Percentiles rank a stretch among this genome's conserved stretches.
Conservation (phyloP, 371 early-diverging fungal species). For the Mucor mucedo region DNA sequence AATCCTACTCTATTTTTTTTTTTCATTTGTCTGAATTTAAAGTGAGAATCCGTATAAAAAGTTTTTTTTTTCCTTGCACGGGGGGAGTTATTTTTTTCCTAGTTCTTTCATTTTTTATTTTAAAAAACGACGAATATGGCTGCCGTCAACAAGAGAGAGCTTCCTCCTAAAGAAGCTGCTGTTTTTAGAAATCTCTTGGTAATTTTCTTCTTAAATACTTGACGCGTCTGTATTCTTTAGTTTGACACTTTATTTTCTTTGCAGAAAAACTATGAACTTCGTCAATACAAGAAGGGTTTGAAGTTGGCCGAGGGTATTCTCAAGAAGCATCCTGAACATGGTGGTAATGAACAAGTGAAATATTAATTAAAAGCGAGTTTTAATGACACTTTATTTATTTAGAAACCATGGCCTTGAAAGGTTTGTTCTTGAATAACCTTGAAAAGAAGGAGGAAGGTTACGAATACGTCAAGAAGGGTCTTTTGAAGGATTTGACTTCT, state of each 20-base stretch:
- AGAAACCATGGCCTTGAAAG: constrained; percentile 96
- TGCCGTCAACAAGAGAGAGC: constrained; percentile 27
- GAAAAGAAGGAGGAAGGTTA: constrained; percentile 93
- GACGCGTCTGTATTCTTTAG: background rate
- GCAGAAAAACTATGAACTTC: constrained; percentile 91
- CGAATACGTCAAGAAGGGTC: constrained; percentile 86
- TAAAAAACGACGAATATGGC: constrained; percentile 6
- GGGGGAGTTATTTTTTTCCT: constrained; percentile 1
- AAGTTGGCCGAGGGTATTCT: constrained; percentile 91
- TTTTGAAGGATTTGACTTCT: constrained; percentile 79
- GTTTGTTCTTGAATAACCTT: constrained; percentile 86
- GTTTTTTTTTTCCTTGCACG: background rate
- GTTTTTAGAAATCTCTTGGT: constrained; percentile 81
- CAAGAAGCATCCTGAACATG: constrained; percentile 93
- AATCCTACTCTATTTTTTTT: no score
- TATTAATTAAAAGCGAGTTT: background rate
- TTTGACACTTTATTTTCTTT: background rate
- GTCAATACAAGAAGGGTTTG: constrained; percentile 95
- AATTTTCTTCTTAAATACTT: constrained; percentile 13
- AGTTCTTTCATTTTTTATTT: constrained; percentile 7
- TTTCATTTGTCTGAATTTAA: no score
- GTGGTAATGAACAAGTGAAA: constrained; percentile 63
- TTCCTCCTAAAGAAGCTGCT: constrained; percentile 82
- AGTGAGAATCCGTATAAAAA: no score
- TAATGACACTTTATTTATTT: constrained; percentile 4